Evolutionary conservation across 2,329 filamentous ascomycete species (phyloP).

Genomic region (Lachnellula arida): DNA sequence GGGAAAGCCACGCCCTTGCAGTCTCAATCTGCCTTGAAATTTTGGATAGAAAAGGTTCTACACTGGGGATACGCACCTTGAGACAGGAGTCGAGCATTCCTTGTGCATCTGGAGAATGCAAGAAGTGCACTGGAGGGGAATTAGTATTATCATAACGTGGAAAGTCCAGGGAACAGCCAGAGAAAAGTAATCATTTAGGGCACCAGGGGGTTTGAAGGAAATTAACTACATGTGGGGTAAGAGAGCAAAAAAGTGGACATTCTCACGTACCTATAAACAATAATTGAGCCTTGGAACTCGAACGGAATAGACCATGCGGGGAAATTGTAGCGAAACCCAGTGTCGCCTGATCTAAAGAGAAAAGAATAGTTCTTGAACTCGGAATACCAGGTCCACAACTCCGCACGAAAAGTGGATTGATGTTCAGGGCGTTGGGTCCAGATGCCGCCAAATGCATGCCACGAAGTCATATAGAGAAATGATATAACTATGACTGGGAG

Average conservation of each 20-base stretch:
- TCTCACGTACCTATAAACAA: constrained; percentile 46
- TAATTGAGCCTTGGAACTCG: constrained; percentile 58
- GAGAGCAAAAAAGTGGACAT: no score
- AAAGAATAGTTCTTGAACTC: constrained; percentile 66
- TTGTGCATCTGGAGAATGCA: constrained; percentile 52
- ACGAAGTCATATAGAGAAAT: constrained; percentile 19
- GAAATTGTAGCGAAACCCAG: constrained; percentile 53
- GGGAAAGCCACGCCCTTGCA: no score
- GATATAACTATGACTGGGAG: constrained; percentile 36
- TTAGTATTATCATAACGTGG: no score
- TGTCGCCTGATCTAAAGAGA: constrained; percentile 51
- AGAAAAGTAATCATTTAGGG: no score
- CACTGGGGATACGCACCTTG: neutral
- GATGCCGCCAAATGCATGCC: constrained; percentile 4
- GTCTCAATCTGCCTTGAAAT: no score
- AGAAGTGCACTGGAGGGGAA: constrained; percentile 34
- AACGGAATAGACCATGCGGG: constrained; percentile 55
- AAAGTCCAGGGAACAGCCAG: no score
- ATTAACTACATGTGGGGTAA: no score
- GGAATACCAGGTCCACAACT: constrained; percentile 13
- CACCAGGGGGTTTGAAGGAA: no score
- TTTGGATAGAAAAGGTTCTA: no score
- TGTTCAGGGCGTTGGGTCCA: constrained; percentile 2
- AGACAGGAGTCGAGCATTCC: constrained; percentile 50
- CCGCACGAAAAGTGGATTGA: constrained; percentile 5